These are phyloP conservation scores for Flaveria ramosissima DNA, from an alignment of 129 eudicot genomes.

Conservation along the genomic window DNA sequence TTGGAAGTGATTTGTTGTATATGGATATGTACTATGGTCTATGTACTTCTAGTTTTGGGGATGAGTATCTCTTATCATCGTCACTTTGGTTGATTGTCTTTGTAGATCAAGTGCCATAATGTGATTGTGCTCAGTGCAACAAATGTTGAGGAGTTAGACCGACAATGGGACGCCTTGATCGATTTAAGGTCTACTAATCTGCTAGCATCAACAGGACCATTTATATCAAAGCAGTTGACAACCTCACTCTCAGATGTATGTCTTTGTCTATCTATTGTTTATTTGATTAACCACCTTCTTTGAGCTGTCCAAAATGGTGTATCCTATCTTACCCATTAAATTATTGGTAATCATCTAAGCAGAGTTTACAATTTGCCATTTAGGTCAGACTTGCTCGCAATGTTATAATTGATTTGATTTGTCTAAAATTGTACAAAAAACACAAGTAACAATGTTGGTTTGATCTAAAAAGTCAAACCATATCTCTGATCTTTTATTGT, in stretches of 20 bases:
- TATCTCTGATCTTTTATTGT: background rate
- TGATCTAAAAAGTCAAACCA: slow-evolving; percentile 24
- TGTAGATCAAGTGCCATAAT: slow-evolving; percentile 90
- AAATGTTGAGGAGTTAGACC: slow-evolving; percentile 66
- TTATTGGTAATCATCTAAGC: slow-evolving; percentile 7
- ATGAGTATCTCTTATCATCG: background rate
- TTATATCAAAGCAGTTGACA: slow-evolving; percentile 57
- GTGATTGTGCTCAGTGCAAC: slow-evolving; percentile 80
- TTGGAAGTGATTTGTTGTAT: no score
- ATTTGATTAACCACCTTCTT: background rate
- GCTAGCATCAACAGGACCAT: slow-evolving; percentile 42
- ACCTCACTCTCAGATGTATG: slow-evolving; percentile 79
- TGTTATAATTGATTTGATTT: background rate
- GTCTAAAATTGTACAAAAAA: background rate
- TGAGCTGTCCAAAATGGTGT: background rate
- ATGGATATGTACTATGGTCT: background rate
- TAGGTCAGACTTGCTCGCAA: background rate
- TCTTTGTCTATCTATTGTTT: background rate
- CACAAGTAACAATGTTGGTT: background rate
- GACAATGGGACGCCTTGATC: slow-evolving; percentile 72
- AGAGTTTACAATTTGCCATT: background rate
- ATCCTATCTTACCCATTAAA: slow-evolving; percentile 5
- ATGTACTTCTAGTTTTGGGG: background rate
- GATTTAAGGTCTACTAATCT: slow-evolving; percentile 54
- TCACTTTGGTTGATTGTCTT: slow-evolving; percentile 24